Evolutionary conservation across 2,329 filamentous ascomycete species (phyloP).

Genomic region (Metarhizium robertsii): DNA sequence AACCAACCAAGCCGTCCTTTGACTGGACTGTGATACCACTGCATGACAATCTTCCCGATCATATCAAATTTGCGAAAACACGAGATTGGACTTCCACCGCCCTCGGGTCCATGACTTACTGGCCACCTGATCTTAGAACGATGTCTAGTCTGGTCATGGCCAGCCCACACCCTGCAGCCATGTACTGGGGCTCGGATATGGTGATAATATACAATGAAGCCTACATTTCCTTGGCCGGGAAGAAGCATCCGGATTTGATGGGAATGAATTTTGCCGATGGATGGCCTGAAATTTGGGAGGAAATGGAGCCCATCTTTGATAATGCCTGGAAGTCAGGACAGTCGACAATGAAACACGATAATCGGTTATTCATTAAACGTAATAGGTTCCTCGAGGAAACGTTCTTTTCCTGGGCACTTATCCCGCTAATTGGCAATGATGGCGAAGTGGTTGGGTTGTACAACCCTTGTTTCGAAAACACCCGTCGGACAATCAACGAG

Average conservation of each 20-base stretch:
- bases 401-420: slow-evolving; percentile 76
- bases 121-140: slow-evolving; percentile 61
- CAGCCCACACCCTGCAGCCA: slow-evolving; percentile 62
- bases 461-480: slow-evolving; percentile 77
- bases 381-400: slow-evolving; percentile 67
- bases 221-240: slow-evolving; percentile 60
- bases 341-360: slow-evolving; percentile 78
- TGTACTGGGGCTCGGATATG: slow-evolving; percentile 70
- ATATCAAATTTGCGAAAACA: slow-evolving; percentile 64
- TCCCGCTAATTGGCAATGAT: slow-evolving; percentile 65
- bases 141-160: slow-evolving; percentile 81
- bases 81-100: slow-evolving; percentile 65
- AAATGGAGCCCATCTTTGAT: slow-evolving; percentile 58
- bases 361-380: slow-evolving; percentile 63
- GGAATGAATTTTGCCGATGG: slow-evolving; percentile 58
- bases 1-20: slow-evolving; percentile 33
- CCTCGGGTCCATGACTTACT: slow-evolving; percentile 66
- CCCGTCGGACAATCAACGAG: slow-evolving; percentile 67
- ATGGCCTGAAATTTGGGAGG: slow-evolving; percentile 68
- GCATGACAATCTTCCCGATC: slow-evolving; percentile 52
- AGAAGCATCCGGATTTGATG: slow-evolving; percentile 71
- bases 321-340: slow-evolving; percentile 61
- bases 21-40: slow-evolving; percentile 72
- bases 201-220: slow-evolving; percentile 66
- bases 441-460: slow-evolving; percentile 68